These are phyloP conservation scores for Wallemia hederae DNA, from an alignment of 1,284 basidiomycete species.

Conservation along the genomic window DNA sequence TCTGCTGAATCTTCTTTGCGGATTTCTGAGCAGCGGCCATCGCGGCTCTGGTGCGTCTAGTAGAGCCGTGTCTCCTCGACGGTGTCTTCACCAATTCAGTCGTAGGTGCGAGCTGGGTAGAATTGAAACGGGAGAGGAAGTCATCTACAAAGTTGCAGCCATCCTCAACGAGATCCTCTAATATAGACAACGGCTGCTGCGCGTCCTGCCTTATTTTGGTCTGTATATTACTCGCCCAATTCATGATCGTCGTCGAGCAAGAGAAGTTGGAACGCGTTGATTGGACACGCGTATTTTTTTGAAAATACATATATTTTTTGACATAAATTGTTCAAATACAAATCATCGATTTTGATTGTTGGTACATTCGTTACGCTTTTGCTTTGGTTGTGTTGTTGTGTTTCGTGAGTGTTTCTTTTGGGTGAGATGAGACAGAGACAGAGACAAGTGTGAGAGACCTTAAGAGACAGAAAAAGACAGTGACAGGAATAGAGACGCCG, in stretches of 20 bases:
- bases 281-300: neutral
- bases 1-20: neutral
- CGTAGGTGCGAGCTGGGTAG: neutral
- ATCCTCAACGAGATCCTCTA: neutral
- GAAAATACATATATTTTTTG: too few species aligned
- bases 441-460: neutral
- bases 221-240: neutral
- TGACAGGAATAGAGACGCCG: neutral
- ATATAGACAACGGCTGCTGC: neutral
- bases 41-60: neutral
- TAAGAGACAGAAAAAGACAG: too few species aligned
- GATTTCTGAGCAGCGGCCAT: neutral
- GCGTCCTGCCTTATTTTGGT: neutral
- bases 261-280: neutral
- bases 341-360: too few species aligned
- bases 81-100: neutral
- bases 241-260: neutral
- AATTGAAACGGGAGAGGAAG: neutral
- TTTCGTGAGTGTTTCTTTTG: neutral
- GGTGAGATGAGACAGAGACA: neutral
- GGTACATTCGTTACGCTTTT: too few species aligned
- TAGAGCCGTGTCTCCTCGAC: neutral
- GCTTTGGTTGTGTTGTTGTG: neutral
- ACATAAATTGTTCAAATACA: too few species aligned
- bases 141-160: neutral